phyloP scores from a whole-genome alignment of 768 basidiomycete species.

The Lactifluus volemus region DNA sequence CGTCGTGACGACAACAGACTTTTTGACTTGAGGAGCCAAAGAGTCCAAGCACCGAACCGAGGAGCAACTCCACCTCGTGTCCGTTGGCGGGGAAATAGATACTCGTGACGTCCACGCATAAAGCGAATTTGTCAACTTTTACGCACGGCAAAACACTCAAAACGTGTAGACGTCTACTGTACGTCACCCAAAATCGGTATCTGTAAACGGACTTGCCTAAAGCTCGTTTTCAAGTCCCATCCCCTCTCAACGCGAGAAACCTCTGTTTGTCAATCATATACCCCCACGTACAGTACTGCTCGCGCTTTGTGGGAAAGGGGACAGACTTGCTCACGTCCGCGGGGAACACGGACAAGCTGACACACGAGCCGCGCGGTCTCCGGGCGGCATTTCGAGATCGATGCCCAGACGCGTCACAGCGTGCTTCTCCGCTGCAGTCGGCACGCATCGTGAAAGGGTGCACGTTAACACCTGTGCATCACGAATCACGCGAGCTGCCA shows the following conservation, averaged over 20 bases:
- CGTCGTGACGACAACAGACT: too few relatives aligned
- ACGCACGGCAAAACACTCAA: slow-evolving; percentile 17
- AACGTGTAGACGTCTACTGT: slow-evolving; percentile 28
- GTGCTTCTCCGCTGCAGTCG: background rate
- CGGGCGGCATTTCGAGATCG: background rate
- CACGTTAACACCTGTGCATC: slow-evolving; percentile 31
- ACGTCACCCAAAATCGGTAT: slow-evolving; percentile 29
- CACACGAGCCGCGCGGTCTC: slow-evolving; percentile 2
- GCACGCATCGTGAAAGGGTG: slow-evolving; percentile 6
- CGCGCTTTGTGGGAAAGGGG: slow-evolving; percentile 3
- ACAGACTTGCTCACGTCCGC: background rate
- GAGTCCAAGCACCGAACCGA: too few relatives aligned
- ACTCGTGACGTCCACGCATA: too few relatives aligned
- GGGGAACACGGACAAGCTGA: slow-evolving; percentile 1
- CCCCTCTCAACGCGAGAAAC: slow-evolving; percentile 25
- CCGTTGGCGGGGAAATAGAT: background rate
- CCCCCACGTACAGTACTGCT: slow-evolving; percentile 23
- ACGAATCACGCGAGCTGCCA: slow-evolving; percentile 24
- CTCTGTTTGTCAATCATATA: slow-evolving; percentile 35
- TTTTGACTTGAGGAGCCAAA: too few relatives aligned
- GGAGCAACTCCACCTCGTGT: too few relatives aligned
- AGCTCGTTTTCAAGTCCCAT: too few relatives aligned
- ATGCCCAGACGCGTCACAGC: slow-evolving; percentile 1
- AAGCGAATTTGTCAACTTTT: too few relatives aligned
- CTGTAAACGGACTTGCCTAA: slow-evolving; percentile 25